Evolutionary conservation across 2,329 filamentous ascomycete species (phyloP).

Genomic region (Ceratocystis huliohia): DNA sequence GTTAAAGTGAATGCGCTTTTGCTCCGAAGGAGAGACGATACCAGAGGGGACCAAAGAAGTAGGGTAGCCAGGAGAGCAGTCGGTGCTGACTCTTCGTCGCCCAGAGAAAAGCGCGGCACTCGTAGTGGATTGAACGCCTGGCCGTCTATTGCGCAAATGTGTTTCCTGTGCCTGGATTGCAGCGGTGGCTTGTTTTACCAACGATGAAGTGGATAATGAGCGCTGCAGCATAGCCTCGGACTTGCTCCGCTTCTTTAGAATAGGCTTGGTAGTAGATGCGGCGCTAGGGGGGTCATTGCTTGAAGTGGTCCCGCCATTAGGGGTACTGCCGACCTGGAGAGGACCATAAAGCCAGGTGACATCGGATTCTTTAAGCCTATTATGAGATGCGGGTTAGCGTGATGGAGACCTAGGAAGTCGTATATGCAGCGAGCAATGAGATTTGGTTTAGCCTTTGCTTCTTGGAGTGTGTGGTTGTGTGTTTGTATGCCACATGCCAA

Average conservation of each 20-base stretch:
- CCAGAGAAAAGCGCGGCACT: constrained; percentile 56
- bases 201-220: constrained; percentile 74
- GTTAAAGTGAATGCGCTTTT: constrained; percentile 90
- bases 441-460: background rate
- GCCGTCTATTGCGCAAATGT: constrained; percentile 37
- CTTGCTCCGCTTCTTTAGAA: constrained; percentile 91
- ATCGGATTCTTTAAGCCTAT: constrained; percentile 89
- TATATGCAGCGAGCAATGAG: background rate
- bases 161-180: constrained; percentile 73
- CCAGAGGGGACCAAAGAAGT: constrained; percentile 59
- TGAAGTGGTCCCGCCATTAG: constrained; percentile 35
- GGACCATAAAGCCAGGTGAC: constrained; percentile 97
- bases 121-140: constrained; percentile 34
- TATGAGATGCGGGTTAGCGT: background rate
- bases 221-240: constrained; percentile 89
- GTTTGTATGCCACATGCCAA: background rate
- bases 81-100: constrained; percentile 24
- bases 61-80: constrained; percentile 4
- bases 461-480: background rate
- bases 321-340: constrained; percentile 58
- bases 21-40: constrained; percentile 48
- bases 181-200: constrained; percentile 79
- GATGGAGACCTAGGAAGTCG: background rate
- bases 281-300: constrained; percentile 41
- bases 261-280: constrained; percentile 72